These are phyloP conservation scores for Trebouxia gelatinosa DNA, from an alignment of 163 green algal species.

Conservation along the genomic window DNA sequence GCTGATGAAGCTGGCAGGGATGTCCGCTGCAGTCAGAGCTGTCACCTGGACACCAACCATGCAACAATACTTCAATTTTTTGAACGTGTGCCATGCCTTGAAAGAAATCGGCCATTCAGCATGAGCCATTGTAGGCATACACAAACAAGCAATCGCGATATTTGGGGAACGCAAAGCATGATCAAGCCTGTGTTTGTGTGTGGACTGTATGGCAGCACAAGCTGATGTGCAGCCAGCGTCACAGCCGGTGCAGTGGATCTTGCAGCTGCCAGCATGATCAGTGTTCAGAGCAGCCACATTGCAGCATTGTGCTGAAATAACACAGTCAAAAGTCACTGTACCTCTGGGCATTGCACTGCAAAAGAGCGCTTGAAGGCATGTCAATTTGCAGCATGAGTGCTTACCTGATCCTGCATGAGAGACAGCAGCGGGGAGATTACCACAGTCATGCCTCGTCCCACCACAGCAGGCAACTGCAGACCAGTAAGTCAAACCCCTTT, in stretches of 20 bases:
- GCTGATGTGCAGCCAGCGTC: too few relatives aligned
- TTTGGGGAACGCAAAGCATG: neutral
- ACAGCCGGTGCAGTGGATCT: too few relatives aligned
- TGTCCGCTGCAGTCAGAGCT: neutral
- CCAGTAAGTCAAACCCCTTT: too few relatives aligned
- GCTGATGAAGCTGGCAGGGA: conserved; percentile 74
- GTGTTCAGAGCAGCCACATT: neutral
- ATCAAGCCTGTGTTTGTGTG: too few relatives aligned
- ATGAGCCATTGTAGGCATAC: neutral
- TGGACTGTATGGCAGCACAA: too few relatives aligned
- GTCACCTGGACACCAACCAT: conserved; percentile 2
- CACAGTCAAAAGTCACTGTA: neutral
- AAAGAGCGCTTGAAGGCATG: neutral
- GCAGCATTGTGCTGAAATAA: neutral
- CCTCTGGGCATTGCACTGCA: neutral
- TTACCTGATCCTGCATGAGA: conserved; percentile 82
- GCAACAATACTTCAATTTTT: too few relatives aligned
- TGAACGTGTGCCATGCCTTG: too few relatives aligned
- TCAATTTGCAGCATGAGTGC: too few relatives aligned
- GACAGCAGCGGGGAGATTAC: conserved; percentile 91
- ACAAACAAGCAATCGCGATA: neutral
- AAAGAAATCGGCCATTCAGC: too few relatives aligned
- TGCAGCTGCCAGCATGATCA: too few relatives aligned
- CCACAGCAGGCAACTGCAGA: conserved; percentile 55
- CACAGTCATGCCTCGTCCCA: conserved; percentile 66